phyloP scores from a whole-genome alignment of 2,329 filamentous ascomycete species.

The Trichoderma brevicompactum region DNA sequence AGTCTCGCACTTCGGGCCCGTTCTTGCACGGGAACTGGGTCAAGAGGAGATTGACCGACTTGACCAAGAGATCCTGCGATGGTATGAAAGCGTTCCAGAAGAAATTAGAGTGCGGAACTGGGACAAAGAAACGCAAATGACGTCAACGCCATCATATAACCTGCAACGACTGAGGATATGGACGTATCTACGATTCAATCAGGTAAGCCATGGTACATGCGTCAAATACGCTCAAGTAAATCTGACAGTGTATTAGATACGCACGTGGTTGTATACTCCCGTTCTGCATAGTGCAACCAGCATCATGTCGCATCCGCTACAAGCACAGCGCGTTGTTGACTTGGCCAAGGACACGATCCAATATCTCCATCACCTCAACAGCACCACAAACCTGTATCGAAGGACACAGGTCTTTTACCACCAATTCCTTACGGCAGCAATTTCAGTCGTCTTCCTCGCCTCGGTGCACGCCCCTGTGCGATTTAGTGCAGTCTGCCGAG shows the following conservation, averaged over 20 bases:
- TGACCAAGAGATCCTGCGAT: slow-evolving; percentile 82
- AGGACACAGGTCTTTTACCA: slow-evolving; percentile 78
- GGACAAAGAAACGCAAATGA: slow-evolving; percentile 57
- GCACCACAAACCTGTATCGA: slow-evolving; percentile 71
- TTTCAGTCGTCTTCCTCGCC: slow-evolving; percentile 76
- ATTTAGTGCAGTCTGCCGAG: slow-evolving; percentile 69
- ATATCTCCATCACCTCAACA: slow-evolving; percentile 72
- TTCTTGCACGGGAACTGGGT: slow-evolving; percentile 66
- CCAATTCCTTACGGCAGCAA: slow-evolving; percentile 75
- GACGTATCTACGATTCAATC: slow-evolving; percentile 84
- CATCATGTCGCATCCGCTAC: slow-evolving; percentile 74
- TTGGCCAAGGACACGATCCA: slow-evolving; percentile 78
- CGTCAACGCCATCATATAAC: slow-evolving; percentile 63
- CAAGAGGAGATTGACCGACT: slow-evolving; percentile 78
- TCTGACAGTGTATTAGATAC: slow-evolving; percentile 55
- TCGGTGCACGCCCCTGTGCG: slow-evolving; percentile 74
- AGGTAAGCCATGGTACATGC: slow-evolving; percentile 48
- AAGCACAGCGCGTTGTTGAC: slow-evolving; percentile 75
- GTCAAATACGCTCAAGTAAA: not conserved
- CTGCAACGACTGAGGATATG: slow-evolving; percentile 77
- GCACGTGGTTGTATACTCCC: slow-evolving; percentile 85
- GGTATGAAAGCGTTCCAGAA: slow-evolving; percentile 77
- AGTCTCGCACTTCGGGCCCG: slow-evolving; percentile 68
- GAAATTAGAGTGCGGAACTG: slow-evolving; percentile 64
- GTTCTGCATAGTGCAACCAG: slow-evolving; percentile 82